Conservation (phyloP, 1,284 basidiomycete genomes). For the Mycena sp. region DNA sequence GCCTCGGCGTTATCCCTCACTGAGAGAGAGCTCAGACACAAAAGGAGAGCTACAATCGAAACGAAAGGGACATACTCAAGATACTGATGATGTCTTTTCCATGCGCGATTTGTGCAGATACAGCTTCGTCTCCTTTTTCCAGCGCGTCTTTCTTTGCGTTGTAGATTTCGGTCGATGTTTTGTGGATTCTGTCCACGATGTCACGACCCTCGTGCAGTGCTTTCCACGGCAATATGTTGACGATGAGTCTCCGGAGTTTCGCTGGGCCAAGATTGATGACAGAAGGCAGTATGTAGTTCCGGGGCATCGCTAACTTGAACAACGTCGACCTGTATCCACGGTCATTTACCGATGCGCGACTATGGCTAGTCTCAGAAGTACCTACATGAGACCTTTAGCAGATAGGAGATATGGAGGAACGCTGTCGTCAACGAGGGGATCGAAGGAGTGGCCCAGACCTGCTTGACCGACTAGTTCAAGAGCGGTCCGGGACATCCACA, state of each 20-base stretch:
- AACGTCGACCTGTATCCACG: conserved; percentile 31
- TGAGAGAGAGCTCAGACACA: neutral
- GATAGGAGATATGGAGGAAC: conserved; percentile 42
- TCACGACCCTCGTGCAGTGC: conserved; percentile 44
- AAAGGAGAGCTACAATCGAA: no score
- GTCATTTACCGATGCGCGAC: neutral
- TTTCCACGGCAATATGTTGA: conserved; percentile 46
- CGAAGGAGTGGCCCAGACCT: conserved; percentile 50
- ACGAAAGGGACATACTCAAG: conserved; percentile 41
- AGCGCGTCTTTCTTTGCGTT: conserved; percentile 46
- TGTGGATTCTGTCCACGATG: conserved; percentile 50
- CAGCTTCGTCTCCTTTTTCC: conserved; percentile 39
- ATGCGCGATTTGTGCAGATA: conserved; percentile 47
- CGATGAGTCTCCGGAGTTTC: conserved; percentile 46
- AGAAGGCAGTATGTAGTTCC: conserved; percentile 42
- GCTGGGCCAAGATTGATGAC: conserved; percentile 46
- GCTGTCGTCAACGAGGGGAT: conserved; percentile 39
- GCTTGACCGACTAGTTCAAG: conserved; percentile 46
- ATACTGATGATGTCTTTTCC: conserved; percentile 59
- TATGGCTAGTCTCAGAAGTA: neutral
- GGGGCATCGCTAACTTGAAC: conserved; percentile 31
- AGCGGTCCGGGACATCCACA: conserved; percentile 50
- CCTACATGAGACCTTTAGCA: conserved; percentile 40
- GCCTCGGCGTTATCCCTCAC: conserved; percentile 20
- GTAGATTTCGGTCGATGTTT: conserved; percentile 48